Conservation (phyloP, 495 filamentous ascomycete species). For the Aspergillus haitiensis region DNA sequence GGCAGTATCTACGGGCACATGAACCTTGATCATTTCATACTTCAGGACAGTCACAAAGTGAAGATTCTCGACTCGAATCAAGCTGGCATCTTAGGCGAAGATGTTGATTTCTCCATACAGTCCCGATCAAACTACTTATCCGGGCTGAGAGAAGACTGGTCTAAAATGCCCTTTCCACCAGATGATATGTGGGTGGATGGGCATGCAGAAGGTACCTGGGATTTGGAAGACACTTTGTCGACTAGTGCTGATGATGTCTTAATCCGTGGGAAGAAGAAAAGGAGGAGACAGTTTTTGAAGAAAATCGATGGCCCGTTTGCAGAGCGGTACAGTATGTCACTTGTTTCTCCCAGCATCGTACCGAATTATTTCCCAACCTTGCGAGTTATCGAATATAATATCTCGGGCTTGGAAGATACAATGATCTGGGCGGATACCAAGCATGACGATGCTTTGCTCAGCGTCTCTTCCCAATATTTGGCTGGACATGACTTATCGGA, state of each 20-base stretch:
- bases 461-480: neutral
- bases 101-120: constrained; percentile 37
- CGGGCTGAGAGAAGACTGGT: constrained; percentile 76
- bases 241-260: constrained; percentile 18
- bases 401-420: constrained; percentile 66
- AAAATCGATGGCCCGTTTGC: constrained; percentile 76
- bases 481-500: constrained; percentile 12
- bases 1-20: constrained; percentile 86
- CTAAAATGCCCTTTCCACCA: constrained; percentile 65
- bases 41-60: constrained; percentile 82
- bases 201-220: constrained; percentile 16
- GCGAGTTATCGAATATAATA: constrained; percentile 90
- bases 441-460: neutral
- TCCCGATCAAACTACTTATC: constrained; percentile 76
- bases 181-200: constrained; percentile 20
- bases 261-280: constrained; percentile 33
- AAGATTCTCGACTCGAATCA: constrained; percentile 42
- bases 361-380: constrained; percentile 92
- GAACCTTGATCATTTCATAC: constrained; percentile 97
- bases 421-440: constrained; percentile 44
- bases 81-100: constrained; percentile 4
- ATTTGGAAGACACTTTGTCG: neutral
- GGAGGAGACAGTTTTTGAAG: constrained; percentile 57
- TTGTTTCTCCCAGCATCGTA: constrained; percentile 82
- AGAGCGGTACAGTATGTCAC: constrained; percentile 77